phyloP scores from a whole-genome alignment of 1,284 basidiomycete genomes.

The Ceratobasidium theobromae region DNA sequence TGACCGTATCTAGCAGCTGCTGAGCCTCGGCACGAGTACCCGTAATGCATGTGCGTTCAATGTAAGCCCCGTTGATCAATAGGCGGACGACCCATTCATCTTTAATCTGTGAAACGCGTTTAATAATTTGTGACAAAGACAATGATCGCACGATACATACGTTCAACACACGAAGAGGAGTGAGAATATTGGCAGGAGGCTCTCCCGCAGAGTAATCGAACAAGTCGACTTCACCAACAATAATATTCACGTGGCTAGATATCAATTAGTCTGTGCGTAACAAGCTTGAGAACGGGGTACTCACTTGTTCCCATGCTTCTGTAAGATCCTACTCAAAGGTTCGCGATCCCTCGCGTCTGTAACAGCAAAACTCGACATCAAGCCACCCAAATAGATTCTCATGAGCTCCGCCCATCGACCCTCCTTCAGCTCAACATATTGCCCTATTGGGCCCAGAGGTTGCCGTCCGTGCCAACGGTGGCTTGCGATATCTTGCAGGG shows the following conservation, averaged over 20 bases:
- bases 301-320: conserved; percentile 49
- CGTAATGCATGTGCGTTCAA: conserved; percentile 76
- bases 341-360: conserved; percentile 69
- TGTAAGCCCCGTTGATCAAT: conserved; percentile 70
- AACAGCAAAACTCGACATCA: conserved; percentile 76
- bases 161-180: conserved; percentile 82
- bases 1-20: conserved; percentile 50
- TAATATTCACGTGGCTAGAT: conserved; percentile 52
- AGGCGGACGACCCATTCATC: conserved; percentile 77
- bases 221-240: conserved; percentile 67
- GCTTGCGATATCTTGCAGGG: conserved; percentile 60
- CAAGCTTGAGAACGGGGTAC: conserved; percentile 47
- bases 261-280: not conserved
- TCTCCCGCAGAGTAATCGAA: conserved; percentile 71
- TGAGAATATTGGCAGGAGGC: conserved; percentile 60
- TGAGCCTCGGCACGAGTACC: conserved; percentile 62
- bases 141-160: conserved; percentile 48
- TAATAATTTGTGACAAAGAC: not conserved
- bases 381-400: conserved; percentile 60
- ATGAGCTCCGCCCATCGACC: conserved; percentile 67
- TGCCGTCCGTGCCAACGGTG: conserved; percentile 64
- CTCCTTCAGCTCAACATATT: conserved; percentile 76
- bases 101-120: conserved; percentile 56
- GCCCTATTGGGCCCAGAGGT: conserved; percentile 87
- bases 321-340: conserved; percentile 64